Conservation (phyloP, 768 basidiomycete genomes). For the Ephemerocybe angulata region DNA sequence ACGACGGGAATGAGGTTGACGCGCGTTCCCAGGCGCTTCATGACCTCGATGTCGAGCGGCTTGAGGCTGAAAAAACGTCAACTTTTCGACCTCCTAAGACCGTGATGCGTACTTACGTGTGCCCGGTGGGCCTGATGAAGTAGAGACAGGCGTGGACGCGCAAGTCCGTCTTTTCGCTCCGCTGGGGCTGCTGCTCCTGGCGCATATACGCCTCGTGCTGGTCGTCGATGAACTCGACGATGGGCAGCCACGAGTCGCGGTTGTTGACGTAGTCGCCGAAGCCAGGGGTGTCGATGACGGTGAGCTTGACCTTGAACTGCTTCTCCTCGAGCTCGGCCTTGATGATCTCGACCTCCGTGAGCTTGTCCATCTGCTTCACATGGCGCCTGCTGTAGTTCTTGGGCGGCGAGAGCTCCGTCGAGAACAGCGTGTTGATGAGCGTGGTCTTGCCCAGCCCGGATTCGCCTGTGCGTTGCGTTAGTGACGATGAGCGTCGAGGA, state of each 20-base stretch:
- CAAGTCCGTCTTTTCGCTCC: slow-evolving; percentile 90
- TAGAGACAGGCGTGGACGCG: slow-evolving; percentile 96
- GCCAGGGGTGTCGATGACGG: slow-evolving; percentile 97
- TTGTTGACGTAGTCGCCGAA: slow-evolving; percentile 99
- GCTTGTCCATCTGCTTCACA: slow-evolving; percentile 96
- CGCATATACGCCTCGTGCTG: slow-evolving; percentile 95
- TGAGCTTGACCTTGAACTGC: slow-evolving; percentile 98
- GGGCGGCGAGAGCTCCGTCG: slow-evolving; percentile 87
- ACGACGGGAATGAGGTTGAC: slow-evolving; percentile 98
- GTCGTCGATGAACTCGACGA: slow-evolving; percentile 97
- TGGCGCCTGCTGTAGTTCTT: slow-evolving; percentile 90
- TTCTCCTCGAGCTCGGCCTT: slow-evolving; percentile 99
- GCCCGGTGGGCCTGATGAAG: slow-evolving; percentile 94
- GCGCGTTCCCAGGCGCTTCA: slow-evolving; percentile 97
- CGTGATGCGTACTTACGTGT: slow-evolving; percentile 94
- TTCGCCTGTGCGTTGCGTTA: slow-evolving; percentile 88
- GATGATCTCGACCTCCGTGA: slow-evolving; percentile 98
- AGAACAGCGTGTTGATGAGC: slow-evolving; percentile 97
- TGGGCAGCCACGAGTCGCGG: slow-evolving; percentile 96
- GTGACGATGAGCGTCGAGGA: too few species aligned
- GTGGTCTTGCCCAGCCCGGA: slow-evolving; percentile 97
- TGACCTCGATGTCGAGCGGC: slow-evolving; percentile 98
- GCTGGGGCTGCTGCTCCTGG: slow-evolving; percentile 98
- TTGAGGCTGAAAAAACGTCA: slow-evolving; percentile 66
- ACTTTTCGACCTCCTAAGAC: too few species aligned